Evolutionary conservation across 345 rosid species (phyloP), one percentile per base, ranked within the genome.

Genomic region (Crucihimalaya himalaica): DNA sequence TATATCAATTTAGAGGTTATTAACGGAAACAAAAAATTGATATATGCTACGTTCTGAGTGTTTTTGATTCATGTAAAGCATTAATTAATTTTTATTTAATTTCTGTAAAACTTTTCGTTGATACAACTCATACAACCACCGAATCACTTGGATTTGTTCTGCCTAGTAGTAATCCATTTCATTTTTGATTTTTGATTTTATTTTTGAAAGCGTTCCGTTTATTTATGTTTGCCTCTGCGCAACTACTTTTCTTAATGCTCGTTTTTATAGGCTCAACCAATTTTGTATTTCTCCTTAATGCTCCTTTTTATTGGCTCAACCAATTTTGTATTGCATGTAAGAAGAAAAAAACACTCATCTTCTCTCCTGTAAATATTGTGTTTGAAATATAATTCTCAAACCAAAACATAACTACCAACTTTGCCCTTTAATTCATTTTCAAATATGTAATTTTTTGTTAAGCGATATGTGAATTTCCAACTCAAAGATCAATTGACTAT

Each of bases 21-120:
- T 55, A 34, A 73, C 65, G n/a, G 9, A 10, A 4, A 18, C n/a
- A 12, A 23, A 8, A 47, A 48, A 8, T 32, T 65, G 78, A 40
- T 66, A 18, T 19, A 28, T 63, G 18, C 69, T 42, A 67, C 34
- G 29, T 52, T 28, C 45, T 47, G 43, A 61, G 43, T 69, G 80
- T n/a, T 69, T 68, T 70, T 76, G 27, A 37, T 60, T 55, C 37
- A 54, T 55, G 61, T 63, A 31, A 55, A 70, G 37, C 60, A 45
- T 55, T 48, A 34, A 18, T 25, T 52, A 6, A 25, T 23, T 52
- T 25, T 1, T 42, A 42, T 32, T 32, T n/a, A 2, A 46, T 43
- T 64, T 64, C 12, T 64, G 23, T 58, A 37, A n/a, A 34, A 18
- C 35, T 48, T 23, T 51, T 5, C 5, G 67, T 58, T 66, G 64